These are phyloP conservation scores for Oryza glumipatula DNA, from an alignment of 176 grass and related monocot genomes.

Conservation along the genomic window DNA sequence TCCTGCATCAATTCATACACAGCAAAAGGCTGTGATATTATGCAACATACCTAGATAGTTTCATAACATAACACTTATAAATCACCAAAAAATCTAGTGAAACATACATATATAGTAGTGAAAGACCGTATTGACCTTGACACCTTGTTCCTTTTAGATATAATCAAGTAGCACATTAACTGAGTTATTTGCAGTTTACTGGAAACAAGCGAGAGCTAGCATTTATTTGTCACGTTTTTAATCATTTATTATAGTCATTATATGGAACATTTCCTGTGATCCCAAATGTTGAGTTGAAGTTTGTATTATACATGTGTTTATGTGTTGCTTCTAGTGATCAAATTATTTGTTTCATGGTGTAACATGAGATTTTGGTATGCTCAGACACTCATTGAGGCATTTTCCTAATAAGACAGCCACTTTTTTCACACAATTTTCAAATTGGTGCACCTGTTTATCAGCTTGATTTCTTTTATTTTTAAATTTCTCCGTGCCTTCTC, in stretches of 20 bases:
- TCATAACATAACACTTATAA: not conserved
- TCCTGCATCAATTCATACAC: not conserved
- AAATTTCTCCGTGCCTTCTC: not conserved
- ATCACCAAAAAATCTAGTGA: not conserved
- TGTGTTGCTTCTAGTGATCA: not conserved
- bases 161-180: not conserved
- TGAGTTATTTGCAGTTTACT: not conserved
- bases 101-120: not conserved
- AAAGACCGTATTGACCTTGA: not conserved
- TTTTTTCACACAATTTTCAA: not conserved
- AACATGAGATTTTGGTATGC: not conserved
- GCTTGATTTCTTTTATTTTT: not conserved
- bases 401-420: not conserved
- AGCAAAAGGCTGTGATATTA: not conserved
- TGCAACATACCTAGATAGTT: not conserved
- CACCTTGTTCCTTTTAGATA: not conserved
- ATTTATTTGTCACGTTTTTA: not conserved
- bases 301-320: slow-evolving; percentile 4
- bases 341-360: not conserved
- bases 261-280: not conserved
- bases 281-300: not conserved
- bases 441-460: not conserved
- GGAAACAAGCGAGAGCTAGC: not conserved
- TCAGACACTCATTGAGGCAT: not conserved
- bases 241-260: not conserved